Evolutionary conservation across 2,329 filamentous ascomycete species (phyloP).

Genomic region (Ophiosphaerella korrae): DNA sequence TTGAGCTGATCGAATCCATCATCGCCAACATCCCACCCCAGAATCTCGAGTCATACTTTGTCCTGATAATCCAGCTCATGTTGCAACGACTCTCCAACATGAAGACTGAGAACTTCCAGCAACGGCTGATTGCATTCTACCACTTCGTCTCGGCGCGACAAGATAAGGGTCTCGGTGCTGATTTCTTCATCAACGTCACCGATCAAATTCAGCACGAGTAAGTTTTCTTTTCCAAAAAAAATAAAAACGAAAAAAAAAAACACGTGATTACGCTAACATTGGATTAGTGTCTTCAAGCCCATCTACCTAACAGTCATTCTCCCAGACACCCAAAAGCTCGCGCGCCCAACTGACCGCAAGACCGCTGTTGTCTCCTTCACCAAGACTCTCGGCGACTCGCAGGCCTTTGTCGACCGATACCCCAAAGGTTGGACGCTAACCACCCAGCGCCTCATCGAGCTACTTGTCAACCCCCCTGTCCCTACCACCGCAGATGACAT

Average conservation of each 20-base stretch:
- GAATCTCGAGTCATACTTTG: slow-evolving; percentile 77
- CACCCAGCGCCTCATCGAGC: slow-evolving; percentile 83
- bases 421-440: slow-evolving; percentile 84
- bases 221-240: slow-evolving; percentile 31
- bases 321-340: slow-evolving; percentile 84
- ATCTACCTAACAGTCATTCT: slow-evolving; percentile 89
- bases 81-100: slow-evolving; percentile 73
- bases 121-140: slow-evolving; percentile 91
- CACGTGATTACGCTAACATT: slow-evolving; percentile 19
- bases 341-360: slow-evolving; percentile 88
- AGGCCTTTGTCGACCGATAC: slow-evolving; percentile 75
- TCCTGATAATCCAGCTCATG: slow-evolving; percentile 78
- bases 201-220: slow-evolving; percentile 76
- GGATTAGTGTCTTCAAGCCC: slow-evolving; percentile 71
- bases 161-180: slow-evolving; percentile 82
- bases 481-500: slow-evolving; percentile 70
- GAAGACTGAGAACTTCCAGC: slow-evolving; percentile 82
- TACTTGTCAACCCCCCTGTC: slow-evolving; percentile 87
- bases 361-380: slow-evolving; percentile 90
- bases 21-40: slow-evolving; percentile 74
- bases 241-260: no score
- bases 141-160: slow-evolving; percentile 83
- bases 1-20: slow-evolving; percentile 86
- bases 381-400: slow-evolving; percentile 86
- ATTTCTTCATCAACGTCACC: slow-evolving; percentile 87